These are phyloP conservation scores for Ichthyophthirius multifiliis DNA, from an alignment of 169 alveolate species.

Conservation along the genomic window DNA sequence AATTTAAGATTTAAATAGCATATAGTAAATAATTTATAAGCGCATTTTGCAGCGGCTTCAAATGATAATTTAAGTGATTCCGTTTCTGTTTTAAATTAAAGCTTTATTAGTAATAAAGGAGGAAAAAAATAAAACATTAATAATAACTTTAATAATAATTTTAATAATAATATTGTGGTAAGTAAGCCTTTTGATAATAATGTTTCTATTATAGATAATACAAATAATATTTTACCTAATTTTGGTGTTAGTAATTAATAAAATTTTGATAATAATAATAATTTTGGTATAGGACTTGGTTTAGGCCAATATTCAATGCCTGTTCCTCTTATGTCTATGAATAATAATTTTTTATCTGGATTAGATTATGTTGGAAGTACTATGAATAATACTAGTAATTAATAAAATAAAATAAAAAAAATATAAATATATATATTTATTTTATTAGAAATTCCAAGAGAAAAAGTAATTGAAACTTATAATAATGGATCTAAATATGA, in stretches of 20 bases:
- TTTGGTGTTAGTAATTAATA: neutral
- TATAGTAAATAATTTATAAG: neutral
- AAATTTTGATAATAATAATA: neutral
- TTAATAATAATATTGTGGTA: neutral
- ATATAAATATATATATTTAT: neutral
- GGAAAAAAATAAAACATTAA: neutral
- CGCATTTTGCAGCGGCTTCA: neutral
- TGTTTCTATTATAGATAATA: neutral
- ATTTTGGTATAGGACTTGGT: neutral
- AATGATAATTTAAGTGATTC: neutral
- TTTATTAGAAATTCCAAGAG: neutral
- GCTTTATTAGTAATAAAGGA: neutral
- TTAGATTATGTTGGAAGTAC: neutral
- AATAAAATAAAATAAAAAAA: neutral
- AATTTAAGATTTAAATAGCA: neutral
- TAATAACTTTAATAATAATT: neutral
- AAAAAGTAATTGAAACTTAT: constrained; percentile 28
- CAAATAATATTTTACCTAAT: neutral
- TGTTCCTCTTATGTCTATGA: neutral
- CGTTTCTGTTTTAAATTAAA: neutral
- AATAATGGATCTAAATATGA: constrained; percentile 43
- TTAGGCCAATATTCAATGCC: neutral
- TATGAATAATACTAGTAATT: neutral
- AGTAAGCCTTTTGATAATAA: neutral
- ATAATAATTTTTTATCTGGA: too few relatives aligned